Evolutionary conservation across 345 rosid genomes (phyloP).

Genomic region (Gossypium australe): DNA sequence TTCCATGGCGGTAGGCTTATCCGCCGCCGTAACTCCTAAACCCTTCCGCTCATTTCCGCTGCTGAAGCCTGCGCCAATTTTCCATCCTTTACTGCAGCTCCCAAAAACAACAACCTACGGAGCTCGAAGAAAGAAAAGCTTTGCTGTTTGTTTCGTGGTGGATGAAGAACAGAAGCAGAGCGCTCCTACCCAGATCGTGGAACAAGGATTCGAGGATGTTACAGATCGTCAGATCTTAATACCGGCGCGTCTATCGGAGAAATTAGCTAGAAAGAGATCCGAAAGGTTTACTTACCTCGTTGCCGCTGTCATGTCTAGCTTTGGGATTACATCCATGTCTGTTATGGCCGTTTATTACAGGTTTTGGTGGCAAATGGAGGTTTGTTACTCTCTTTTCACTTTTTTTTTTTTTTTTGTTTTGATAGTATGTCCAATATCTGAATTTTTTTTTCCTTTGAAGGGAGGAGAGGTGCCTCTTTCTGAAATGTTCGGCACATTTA

Average conservation of each 20-base stretch:
- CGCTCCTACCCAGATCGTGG: conserved; percentile 29
- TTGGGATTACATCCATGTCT: conserved; percentile 82
- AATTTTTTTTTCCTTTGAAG: conserved; percentile 16
- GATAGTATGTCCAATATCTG: not conserved
- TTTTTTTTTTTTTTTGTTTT: not conserved
- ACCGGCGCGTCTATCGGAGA: conserved; percentile 40
- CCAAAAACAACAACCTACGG: not conserved
- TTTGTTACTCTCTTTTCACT: conserved; percentile 2
- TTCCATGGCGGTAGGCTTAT: conserved; percentile 67
- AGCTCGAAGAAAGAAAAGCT: conserved; percentile 24
- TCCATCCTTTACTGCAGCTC: conserved; percentile 22
- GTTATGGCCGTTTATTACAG: conserved; percentile 78
- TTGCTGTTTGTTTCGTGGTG: conserved; percentile 55
- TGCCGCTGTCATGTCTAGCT: conserved; percentile 85
- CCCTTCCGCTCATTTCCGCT: conserved; percentile 29
- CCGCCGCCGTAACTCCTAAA: conserved; percentile 38
- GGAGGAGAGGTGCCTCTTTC: conserved; percentile 67
- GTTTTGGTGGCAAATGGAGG: conserved; percentile 93
- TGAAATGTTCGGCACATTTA: conserved; percentile 89
- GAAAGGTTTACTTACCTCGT: conserved; percentile 75
- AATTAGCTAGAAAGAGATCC: conserved; percentile 55
- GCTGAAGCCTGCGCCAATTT: conserved; percentile 29
- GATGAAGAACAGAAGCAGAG: conserved; percentile 50
- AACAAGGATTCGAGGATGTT: conserved; percentile 13
- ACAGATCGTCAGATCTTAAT: conserved; percentile 22